Conservation (phyloP, 495 filamentous ascomycete species). For the Cenococcum geophilum region DNA sequence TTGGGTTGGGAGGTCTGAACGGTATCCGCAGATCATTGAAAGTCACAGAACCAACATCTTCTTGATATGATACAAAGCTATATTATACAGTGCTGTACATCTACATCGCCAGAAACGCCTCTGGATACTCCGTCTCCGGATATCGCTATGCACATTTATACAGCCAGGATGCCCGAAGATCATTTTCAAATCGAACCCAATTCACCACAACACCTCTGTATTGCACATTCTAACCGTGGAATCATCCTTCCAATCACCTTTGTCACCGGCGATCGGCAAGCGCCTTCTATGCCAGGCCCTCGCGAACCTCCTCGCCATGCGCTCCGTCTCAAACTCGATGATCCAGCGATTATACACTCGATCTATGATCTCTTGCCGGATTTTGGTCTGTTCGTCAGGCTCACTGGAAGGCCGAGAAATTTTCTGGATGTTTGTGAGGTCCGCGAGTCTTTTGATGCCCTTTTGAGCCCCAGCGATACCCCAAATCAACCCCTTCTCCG, state of each 20-base stretch:
- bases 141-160: neutral
- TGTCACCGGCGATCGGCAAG: neutral
- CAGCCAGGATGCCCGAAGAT: neutral
- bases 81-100: no score
- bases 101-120: no score
- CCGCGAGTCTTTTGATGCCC: conserved; percentile 10
- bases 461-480: conserved; percentile 4
- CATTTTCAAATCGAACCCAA: neutral
- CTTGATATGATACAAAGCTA: no score
- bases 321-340: conserved; percentile 32
- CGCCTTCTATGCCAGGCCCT: conserved; percentile 21
- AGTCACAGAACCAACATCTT: no score
- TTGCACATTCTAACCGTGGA: neutral
- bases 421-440: conserved; percentile 7
- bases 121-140: no score
- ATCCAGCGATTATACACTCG: conserved; percentile 30
- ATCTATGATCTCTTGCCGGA: conserved; percentile 1
- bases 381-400: neutral
- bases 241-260: neutral
- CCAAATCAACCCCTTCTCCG: conserved; percentile 27
- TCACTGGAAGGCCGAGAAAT: neutral
- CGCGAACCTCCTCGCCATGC: conserved; percentile 34
- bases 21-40: no score
- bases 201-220: neutral
- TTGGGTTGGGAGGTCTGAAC: no score